These are phyloP conservation scores for Termitomyces sp. DNA, from an alignment of 768 basidiomycete species.

Conservation along the genomic window DNA sequence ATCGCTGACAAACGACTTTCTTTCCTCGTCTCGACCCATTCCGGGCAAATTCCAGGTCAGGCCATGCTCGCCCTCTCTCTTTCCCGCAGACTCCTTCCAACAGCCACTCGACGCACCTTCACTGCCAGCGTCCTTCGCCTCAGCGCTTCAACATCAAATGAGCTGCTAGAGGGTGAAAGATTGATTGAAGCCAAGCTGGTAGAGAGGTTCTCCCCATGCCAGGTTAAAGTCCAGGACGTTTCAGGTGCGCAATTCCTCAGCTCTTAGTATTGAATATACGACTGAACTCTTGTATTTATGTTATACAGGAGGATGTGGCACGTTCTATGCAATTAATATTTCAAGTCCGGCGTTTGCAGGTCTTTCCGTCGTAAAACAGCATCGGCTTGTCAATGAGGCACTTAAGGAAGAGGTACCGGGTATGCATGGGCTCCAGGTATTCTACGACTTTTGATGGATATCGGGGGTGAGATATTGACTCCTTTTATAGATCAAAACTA, in stretches of 20 bases:
- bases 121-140: conserved; percentile 19
- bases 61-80: conserved; percentile 30
- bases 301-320: conserved; percentile 88
- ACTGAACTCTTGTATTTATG: neutral
- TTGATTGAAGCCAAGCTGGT: conserved; percentile 70
- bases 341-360: conserved; percentile 84
- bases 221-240: conserved; percentile 88
- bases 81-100: conserved; percentile 25
- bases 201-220: conserved; percentile 71
- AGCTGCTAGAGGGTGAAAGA: conserved; percentile 54
- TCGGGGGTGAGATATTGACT: neutral
- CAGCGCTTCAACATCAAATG: conserved; percentile 14
- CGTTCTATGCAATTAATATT: conserved; percentile 92
- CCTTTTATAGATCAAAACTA: conserved; percentile 10
- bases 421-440: conserved; percentile 92
- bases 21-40: conserved; percentile 3
- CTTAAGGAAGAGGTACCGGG: conserved; percentile 86
- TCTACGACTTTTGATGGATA: conserved; percentile 16
- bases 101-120: conserved; percentile 24
- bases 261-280: neutral
- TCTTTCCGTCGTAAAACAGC: conserved; percentile 87
- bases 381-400: conserved; percentile 80
- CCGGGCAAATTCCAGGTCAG: neutral
- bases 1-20: conserved; percentile 5
- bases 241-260: conserved; percentile 56